Percentiles rank a stretch among this genome's conserved stretches.
phyloP scores from a whole-genome alignment of 2,329 filamentous ascomycete species.

The Incumbomyces lentus region DNA sequence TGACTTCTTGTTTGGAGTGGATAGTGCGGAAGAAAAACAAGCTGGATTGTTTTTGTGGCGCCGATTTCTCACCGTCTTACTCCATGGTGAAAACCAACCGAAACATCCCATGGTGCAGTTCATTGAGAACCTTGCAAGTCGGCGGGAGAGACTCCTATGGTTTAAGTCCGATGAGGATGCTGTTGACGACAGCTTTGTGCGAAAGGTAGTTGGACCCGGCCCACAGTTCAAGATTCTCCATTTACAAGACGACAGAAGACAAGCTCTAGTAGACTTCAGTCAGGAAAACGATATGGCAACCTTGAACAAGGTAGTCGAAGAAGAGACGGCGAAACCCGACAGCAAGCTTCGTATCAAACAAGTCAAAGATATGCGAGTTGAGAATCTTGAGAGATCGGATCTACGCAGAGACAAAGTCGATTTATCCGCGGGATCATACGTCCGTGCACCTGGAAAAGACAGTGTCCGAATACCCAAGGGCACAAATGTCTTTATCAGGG shows the following conservation, averaged over 20 bases:
- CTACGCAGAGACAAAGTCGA: constrained; percentile 23
- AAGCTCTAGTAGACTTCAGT: constrained; percentile 31
- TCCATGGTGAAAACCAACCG: not conserved
- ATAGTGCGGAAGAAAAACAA: constrained; percentile 69
- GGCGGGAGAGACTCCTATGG: constrained; percentile 2
- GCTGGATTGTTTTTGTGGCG: constrained; percentile 25
- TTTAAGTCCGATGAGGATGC: not conserved
- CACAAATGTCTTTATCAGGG: constrained; percentile 66
- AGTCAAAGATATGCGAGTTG: constrained; percentile 21
- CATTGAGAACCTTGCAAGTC: constrained; percentile 1
- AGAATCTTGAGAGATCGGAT: constrained; percentile 18
- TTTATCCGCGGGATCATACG: constrained; percentile 65
- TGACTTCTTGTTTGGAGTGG: constrained; percentile 85
- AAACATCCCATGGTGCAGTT: constrained; percentile 1
- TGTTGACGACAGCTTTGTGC: not conserved
- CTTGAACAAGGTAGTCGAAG: not conserved
- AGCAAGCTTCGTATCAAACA: not conserved
- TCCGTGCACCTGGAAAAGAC: constrained; percentile 87
- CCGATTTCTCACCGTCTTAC: not conserved
- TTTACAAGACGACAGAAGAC: constrained; percentile 26
- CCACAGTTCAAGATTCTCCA: constrained; percentile 22
- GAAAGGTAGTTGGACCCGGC: not conserved
- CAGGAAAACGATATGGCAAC: constrained; percentile 2
- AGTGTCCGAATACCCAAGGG: constrained; percentile 89
- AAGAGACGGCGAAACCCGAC: not conserved